Conservation (phyloP, 2,329 filamentous ascomycete species). For the Aaosphaeria pasadenensis region DNA sequence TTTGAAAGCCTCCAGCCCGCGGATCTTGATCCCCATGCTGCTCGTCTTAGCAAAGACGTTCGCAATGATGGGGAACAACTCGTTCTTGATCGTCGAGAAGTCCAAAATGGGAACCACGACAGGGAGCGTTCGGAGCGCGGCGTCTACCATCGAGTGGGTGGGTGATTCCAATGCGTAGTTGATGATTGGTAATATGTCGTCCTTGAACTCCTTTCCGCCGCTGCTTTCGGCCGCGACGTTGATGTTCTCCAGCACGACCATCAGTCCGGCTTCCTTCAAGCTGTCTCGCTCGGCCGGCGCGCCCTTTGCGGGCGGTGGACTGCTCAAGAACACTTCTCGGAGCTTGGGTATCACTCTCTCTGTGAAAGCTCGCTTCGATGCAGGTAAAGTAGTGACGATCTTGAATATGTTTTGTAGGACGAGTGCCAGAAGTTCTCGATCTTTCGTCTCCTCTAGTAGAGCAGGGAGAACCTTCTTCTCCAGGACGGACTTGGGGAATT, state of each 20-base stretch:
- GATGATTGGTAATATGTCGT: conserved; percentile 86
- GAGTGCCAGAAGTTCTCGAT: conserved; percentile 77
- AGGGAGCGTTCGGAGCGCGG: conserved; percentile 74
- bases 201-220: conserved; percentile 89
- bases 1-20: conserved; percentile 84
- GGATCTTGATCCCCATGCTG: conserved; percentile 91
- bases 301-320: conserved; percentile 41
- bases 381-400: conserved; percentile 73
- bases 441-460: conserved; percentile 89
- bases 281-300: conserved; percentile 70
- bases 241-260: conserved; percentile 87
- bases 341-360: conserved; percentile 84
- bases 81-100: conserved; percentile 95
- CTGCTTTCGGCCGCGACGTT: conserved; percentile 73
- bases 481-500: conserved; percentile 89
- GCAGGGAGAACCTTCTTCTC: conserved; percentile 92
- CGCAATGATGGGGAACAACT: conserved; percentile 90
- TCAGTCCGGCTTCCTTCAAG: conserved; percentile 81
- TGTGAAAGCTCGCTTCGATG: conserved; percentile 67
- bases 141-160: conserved; percentile 86
- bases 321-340: conserved; percentile 74
- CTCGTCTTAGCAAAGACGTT: conserved; percentile 88
- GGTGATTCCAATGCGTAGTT: conserved; percentile 80
- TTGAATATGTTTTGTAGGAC: conserved; percentile 92
- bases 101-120: conserved; percentile 84